Conservation (phyloP, 2,329 filamentous ascomycete genomes). For the Alternaria longipes region DNA sequence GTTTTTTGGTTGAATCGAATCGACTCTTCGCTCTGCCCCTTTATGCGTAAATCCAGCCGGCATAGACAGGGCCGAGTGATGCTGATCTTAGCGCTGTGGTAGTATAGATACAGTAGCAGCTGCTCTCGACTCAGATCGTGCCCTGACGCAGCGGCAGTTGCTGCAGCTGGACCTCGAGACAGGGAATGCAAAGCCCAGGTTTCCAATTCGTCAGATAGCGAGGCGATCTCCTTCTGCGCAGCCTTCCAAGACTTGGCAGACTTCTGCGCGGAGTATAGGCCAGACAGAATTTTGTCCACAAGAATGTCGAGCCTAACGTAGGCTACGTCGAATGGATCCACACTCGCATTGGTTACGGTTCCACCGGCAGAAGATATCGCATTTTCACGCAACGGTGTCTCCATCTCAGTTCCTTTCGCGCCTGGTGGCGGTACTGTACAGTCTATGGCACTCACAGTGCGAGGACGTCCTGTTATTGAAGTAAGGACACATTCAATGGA, state of each 20-base stretch:
- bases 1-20: constrained; percentile 40
- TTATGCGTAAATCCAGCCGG: constrained; percentile 43
- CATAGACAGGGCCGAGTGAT: constrained; percentile 53
- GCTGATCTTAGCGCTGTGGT: constrained; percentile 47
- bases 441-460: constrained; percentile 39
- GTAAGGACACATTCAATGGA: constrained; percentile 46
- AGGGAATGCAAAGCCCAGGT: constrained; percentile 36
- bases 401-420: constrained; percentile 7
- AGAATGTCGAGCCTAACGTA: constrained; percentile 24
- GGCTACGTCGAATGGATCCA: constrained; percentile 7
- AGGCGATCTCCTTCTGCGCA: constrained; percentile 33
- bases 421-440: constrained; percentile 36
- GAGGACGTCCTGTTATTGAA: constrained; percentile 49
- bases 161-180: constrained; percentile 23
- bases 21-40: constrained; percentile 42
- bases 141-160: neutral
- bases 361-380: neutral
- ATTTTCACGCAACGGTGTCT: constrained; percentile 13
- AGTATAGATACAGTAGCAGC: constrained; percentile 37
- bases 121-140: constrained; percentile 21
- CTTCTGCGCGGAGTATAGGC: constrained; percentile 47
- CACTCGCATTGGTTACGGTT: neutral
- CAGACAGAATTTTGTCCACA: constrained; percentile 26
- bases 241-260: constrained; percentile 45
- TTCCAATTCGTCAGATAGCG: constrained; percentile 40